Evolutionary conservation across 805 yeast species (phyloP).

Genomic region (Candida saitoana): DNA sequence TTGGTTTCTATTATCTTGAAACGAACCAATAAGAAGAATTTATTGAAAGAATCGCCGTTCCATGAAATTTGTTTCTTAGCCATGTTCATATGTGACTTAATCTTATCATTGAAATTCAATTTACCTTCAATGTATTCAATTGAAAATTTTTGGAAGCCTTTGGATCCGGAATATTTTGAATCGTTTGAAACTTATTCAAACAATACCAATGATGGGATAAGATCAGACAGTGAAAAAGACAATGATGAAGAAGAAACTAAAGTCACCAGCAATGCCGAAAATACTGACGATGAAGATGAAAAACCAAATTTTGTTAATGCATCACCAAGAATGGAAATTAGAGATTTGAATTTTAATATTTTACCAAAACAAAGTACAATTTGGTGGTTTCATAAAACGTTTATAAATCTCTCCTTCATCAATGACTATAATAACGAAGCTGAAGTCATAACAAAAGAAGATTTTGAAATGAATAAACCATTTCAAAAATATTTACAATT

Average conservation of each 20-base stretch:
- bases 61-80: conserved; percentile 36
- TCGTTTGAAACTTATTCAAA: conserved; percentile 10
- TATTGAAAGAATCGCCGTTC: conserved; percentile 26
- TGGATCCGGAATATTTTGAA: conserved; percentile 29
- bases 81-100: conserved; percentile 31
- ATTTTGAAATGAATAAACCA: conserved; percentile 18
- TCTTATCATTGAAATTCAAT: conserved; percentile 29
- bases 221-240: conserved; percentile 8
- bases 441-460: conserved; percentile 24
- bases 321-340: background rate
- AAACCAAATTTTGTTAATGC: background rate
- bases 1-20: conserved; percentile 25
- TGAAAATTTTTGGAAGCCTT: conserved; percentile 27
- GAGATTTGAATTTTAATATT: background rate
- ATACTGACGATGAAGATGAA: background rate
- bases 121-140: conserved; percentile 30
- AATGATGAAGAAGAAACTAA: background rate
- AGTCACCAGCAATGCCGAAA: conserved; percentile 5
- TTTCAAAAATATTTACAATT: conserved; percentile 26
- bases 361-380: conserved; percentile 12
- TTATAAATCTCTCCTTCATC: conserved; percentile 23
- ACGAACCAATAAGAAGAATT: conserved; percentile 9
- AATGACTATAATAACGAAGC: conserved; percentile 26
- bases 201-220: background rate
- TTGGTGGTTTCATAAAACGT: conserved; percentile 37